phyloP scores from a whole-genome alignment of 169 alveolate species.

The Perkinsus chesapeaki region DNA sequence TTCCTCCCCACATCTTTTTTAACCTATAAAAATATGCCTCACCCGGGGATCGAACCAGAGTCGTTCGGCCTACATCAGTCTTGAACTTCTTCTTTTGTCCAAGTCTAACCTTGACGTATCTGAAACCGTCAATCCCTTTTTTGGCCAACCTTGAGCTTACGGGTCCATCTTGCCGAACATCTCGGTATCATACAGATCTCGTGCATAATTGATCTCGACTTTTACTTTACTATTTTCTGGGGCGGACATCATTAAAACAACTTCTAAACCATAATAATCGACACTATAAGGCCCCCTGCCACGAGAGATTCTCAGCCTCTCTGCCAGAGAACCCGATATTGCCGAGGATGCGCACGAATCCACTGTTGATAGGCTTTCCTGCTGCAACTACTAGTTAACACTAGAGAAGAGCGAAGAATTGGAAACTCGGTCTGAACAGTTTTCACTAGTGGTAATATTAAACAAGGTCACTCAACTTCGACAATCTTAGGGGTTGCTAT shows the following conservation, averaged over 20 bases:
- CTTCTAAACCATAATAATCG: too few relatives aligned
- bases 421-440: too few relatives aligned
- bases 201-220: background rate
- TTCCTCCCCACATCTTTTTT: background rate
- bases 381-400: too few relatives aligned
- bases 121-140: background rate
- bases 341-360: too few relatives aligned
- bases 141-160: background rate
- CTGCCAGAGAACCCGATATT: too few relatives aligned
- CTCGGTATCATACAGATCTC: background rate
- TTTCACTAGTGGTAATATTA: too few relatives aligned
- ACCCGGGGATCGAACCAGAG: background rate
- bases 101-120: background rate
- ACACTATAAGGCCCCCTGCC: too few relatives aligned
- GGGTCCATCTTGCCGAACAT: constrained; percentile 2
- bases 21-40: background rate
- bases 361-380: too few relatives aligned
- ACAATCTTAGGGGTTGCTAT: background rate
- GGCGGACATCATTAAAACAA: background rate
- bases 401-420: too few relatives aligned
- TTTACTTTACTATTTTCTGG: background rate
- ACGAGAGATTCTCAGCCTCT: too few relatives aligned
- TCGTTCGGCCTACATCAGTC: background rate
- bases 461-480: background rate
- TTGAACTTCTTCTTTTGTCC: background rate